A percentile compares a stretch with the other conserved stretches of the same genome.
phyloP scores from a whole-genome alignment of 2,329 filamentous ascomycete species.

The Zelopaecilomyces penicillatus region DNA sequence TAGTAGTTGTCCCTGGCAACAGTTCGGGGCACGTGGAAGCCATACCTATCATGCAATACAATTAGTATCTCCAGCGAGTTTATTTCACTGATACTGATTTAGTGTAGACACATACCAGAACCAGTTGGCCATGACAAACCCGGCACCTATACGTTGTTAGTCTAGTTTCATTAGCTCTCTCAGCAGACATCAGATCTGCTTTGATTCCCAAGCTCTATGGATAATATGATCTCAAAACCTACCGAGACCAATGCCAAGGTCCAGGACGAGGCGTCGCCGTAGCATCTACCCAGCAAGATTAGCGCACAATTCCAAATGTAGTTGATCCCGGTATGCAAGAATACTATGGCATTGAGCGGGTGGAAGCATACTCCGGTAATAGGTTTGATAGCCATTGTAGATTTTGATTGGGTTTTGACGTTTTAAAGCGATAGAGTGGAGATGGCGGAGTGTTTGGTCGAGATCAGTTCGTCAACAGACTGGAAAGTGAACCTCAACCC shows the following conservation, averaged over 20 bases:
- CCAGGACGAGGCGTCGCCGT: conserved; percentile 49
- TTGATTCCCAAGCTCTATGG: too few relatives aligned
- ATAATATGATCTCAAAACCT: conserved; percentile 20
- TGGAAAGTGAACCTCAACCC: conserved; percentile 3
- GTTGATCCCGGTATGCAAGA: background rate
- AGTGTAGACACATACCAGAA: conserved; percentile 43
- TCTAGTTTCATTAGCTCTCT: background rate
- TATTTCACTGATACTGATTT: too few relatives aligned
- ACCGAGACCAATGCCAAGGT: conserved; percentile 49
- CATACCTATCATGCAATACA: conserved; percentile 39
- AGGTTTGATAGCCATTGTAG: conserved; percentile 47
- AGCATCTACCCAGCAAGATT: conserved; percentile 40
- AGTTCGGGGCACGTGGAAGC: conserved; percentile 54
- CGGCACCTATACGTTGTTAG: conserved; percentile 40
- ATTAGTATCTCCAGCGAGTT: too few relatives aligned
- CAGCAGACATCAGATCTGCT: too few relatives aligned
- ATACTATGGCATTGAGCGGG: conserved; percentile 22
- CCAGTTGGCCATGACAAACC: conserved; percentile 44
- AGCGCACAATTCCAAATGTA: conserved; percentile 13
- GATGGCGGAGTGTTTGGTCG: background rate
- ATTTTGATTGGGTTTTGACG: conserved; percentile 13
- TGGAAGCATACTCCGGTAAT: conserved; percentile 49
- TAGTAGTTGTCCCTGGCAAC: conserved; percentile 51
- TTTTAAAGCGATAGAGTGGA: conserved; percentile 14
- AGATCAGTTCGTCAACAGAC: background rate